Conservation (phyloP, 768 basidiomycete species). For the Mycena metata region DNA sequence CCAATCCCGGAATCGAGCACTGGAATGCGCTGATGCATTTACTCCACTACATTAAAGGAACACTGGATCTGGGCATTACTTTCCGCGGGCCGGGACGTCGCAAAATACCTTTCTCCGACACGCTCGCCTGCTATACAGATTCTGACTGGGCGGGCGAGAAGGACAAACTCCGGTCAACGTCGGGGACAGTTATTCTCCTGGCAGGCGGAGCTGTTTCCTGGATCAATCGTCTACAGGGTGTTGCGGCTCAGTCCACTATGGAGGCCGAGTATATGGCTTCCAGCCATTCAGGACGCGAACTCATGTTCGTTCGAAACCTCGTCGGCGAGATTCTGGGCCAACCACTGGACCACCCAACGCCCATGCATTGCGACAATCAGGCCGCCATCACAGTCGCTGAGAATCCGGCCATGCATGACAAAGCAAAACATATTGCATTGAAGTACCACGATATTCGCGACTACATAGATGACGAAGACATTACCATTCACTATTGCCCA, state of each 20-base stretch:
- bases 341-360: not conserved
- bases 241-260: not conserved
- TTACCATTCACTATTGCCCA: not conserved
- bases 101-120: not conserved
- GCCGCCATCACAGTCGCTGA: not conserved
- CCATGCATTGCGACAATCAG: conserved; percentile 15
- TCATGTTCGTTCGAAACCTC: conserved; percentile 6
- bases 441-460: conserved; percentile 13
- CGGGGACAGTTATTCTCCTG: not conserved
- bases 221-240: conserved; percentile 1
- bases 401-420: conserved; percentile 10
- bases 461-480: not conserved
- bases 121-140: not conserved
- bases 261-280: conserved; percentile 8
- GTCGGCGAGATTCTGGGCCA: not conserved
- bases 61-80: not conserved
- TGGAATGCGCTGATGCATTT: not conserved
- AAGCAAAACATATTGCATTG: conserved; percentile 10
- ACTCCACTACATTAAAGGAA: not conserved
- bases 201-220: not conserved
- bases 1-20: conserved; percentile 2
- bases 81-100: not conserved
- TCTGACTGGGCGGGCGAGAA: conserved; percentile 6
- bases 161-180: conserved; percentile 7
- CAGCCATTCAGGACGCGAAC: conserved; percentile 1